phyloP scores from a whole-genome alignment of 2,329 filamentous ascomycete species.

The Pezicula rhizophila region DNA sequence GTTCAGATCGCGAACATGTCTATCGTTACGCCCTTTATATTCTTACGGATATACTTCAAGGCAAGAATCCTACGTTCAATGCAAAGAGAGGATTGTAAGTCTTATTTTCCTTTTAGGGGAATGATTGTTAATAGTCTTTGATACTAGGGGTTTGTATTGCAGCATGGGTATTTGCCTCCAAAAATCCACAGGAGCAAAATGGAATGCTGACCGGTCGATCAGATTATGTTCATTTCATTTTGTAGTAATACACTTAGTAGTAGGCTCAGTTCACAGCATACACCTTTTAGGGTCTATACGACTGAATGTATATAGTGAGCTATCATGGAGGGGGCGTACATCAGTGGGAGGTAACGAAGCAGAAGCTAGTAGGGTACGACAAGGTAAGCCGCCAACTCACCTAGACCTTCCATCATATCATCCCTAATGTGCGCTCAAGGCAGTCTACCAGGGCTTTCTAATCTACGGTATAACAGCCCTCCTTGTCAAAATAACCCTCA shows the following conservation, averaged over 20 bases:
- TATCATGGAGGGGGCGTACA: constrained; percentile 8
- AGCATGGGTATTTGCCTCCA: neutral
- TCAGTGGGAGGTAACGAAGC: constrained; percentile 10
- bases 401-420: neutral
- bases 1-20: constrained; percentile 1
- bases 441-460: constrained; percentile 23
- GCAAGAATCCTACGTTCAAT: neutral
- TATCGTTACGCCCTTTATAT: constrained; percentile 3
- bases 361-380: constrained; percentile 1
- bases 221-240: neutral
- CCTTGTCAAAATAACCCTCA: constrained; percentile 27
- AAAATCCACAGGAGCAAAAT: no score
- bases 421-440: neutral
- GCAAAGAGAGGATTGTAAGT: constrained; percentile 12
- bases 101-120: neutral
- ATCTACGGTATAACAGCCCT: constrained; percentile 26
- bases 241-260: neutral
- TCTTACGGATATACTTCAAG: constrained; percentile 4
- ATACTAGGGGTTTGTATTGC: neutral
- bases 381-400: constrained; percentile 2
- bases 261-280: neutral
- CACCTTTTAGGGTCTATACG: no score
- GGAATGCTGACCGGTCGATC: neutral
- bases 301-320: constrained; percentile 4
- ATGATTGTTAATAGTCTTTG: neutral